Conservation (phyloP, 2,329 filamentous ascomycete genomes). For the Zopfia rhizophila region DNA sequence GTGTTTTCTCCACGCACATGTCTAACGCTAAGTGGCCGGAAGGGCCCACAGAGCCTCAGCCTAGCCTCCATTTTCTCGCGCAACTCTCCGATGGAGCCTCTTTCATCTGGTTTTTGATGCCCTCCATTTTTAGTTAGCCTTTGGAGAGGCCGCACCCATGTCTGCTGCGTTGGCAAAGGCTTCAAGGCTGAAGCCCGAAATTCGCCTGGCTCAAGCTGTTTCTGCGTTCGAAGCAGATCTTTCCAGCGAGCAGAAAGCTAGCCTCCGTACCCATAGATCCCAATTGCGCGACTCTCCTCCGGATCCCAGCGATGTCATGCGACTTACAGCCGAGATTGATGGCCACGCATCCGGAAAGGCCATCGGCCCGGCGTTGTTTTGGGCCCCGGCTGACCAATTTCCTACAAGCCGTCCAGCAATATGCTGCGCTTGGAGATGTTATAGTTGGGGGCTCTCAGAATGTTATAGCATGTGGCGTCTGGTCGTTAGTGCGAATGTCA, state of each 20-base stretch:
- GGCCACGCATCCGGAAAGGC: conserved; percentile 22
- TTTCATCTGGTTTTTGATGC: no score
- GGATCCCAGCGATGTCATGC: conserved; percentile 51
- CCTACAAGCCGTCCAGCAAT: conserved; percentile 56
- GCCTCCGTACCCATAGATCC: conserved; percentile 33
- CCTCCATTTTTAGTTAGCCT: no score
- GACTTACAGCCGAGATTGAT: conserved; percentile 54
- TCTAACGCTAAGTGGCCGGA: no score
- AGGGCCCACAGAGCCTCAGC: no score
- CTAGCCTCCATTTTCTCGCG: no score
- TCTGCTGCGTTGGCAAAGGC: conserved; percentile 18
- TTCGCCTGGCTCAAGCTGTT: conserved; percentile 55
- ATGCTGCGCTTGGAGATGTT: conserved; percentile 55
- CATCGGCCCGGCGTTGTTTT: conserved; percentile 43
- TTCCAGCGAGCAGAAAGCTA: conserved; percentile 47
- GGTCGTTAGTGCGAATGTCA: conserved; percentile 56
- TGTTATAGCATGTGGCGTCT: conserved; percentile 57
- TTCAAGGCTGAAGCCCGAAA: conserved; percentile 47
- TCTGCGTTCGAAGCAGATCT: conserved; percentile 54
- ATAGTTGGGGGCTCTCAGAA: conserved; percentile 58
- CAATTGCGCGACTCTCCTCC: conserved; percentile 36
- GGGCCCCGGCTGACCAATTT: conserved; percentile 56
- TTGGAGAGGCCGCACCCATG: conserved; percentile 18
- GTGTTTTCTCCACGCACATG: no score
- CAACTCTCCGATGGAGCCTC: no score